phyloP scores from a whole-genome alignment of 2,329 filamentous ascomycete species.

The Fusarium cyanostomum region DNA sequence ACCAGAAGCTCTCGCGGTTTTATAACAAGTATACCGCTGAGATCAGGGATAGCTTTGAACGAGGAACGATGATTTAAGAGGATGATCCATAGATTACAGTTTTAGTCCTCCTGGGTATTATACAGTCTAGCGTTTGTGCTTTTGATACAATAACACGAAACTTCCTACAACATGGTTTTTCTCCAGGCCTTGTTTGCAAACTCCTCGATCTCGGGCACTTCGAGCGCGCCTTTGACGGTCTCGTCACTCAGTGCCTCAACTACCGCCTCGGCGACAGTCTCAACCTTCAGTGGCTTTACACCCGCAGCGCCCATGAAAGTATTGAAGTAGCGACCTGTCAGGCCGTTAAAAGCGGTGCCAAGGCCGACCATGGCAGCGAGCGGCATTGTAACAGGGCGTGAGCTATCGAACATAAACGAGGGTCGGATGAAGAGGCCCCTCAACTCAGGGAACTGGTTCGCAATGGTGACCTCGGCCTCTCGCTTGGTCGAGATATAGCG shows the following conservation, averaged over 20 bases:
- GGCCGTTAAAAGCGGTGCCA: constrained; percentile 78
- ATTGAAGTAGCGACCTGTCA: constrained; percentile 79
- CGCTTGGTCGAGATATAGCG: constrained; percentile 93
- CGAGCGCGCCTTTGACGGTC: constrained; percentile 76
- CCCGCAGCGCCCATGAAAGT: constrained; percentile 83
- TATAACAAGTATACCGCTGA: constrained; percentile 99
- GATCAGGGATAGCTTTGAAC: constrained; percentile 96
- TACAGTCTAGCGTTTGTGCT: constrained; percentile 48
- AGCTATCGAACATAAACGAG: constrained; percentile 89
- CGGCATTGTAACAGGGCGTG: constrained; percentile 82
- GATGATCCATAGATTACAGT: constrained; percentile 20
- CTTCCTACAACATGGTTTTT: constrained; percentile 80
- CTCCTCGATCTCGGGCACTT: constrained; percentile 81
- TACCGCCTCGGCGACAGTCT: constrained; percentile 87
- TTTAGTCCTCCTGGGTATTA: constrained; percentile 34
- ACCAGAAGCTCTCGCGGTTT: constrained; percentile 93
- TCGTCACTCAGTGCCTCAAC: constrained; percentile 86
- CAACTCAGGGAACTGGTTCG: constrained; percentile 76
- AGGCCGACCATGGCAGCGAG: constrained; percentile 81
- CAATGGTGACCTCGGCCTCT: constrained; percentile 83
- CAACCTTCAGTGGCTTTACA: constrained; percentile 86
- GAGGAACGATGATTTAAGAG: constrained; percentile 89
- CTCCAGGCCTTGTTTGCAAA: constrained; percentile 87
- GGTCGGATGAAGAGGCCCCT: constrained; percentile 84
- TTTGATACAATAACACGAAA: constrained; percentile 22